Base-by-base conservation (phyloP, 1,284 basidiomycete species). In the Mycena sp. region DNA sequence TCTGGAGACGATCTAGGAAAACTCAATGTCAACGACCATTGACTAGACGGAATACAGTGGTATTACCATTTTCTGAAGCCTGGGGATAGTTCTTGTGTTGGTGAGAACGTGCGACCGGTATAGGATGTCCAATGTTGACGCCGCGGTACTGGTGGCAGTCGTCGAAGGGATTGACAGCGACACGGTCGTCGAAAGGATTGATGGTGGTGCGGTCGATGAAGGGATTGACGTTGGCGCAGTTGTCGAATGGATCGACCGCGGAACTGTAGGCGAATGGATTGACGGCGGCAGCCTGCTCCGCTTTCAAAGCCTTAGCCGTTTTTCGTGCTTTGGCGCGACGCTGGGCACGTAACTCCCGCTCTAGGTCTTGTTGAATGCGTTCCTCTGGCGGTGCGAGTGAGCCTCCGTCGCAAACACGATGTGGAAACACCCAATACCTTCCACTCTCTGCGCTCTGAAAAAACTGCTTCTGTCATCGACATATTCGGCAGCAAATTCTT, bases 361-460 rank as follows among this genome's bases (percentile, higher is more conserved):
- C 63, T 23, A 62, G 54, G 25, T 70, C 67, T 19, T 69, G 61
- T 14, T 64, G 63, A 14, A 67, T 67, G 38, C 63, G 51, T 30
- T 69, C 64, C 19, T 69, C 69, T 69, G 50, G n/a, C 6, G 9
- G 40, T 23, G n/a, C 11, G 28, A 38, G 46, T 50, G 38, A 58
- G 40, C 10, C 17, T 12, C 10, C 14, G 12, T 43, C 58, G 10
- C 32, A 10, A 23, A 11, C 32, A 44, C 19, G 9, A 49, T 19
- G 14, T 26, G 35, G 35, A 16, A 21, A n/a, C n/a, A n/a, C n/a
- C 16, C 11, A 53, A 12, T 25, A 61, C 63, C 65, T 55, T 62
- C 65, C 44, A 37, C 65, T 44, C 51, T 40, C 51, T 61, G 58
- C 0, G 51, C 54, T 2, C 63, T 58, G 14, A 53, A 35, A 41